A percentile compares a stretch with the other conserved stretches of the same genome.
phyloP scores from a whole-genome alignment of 2,329 filamentous ascomycete species.

The Ophiostoma perfectum region DNA sequence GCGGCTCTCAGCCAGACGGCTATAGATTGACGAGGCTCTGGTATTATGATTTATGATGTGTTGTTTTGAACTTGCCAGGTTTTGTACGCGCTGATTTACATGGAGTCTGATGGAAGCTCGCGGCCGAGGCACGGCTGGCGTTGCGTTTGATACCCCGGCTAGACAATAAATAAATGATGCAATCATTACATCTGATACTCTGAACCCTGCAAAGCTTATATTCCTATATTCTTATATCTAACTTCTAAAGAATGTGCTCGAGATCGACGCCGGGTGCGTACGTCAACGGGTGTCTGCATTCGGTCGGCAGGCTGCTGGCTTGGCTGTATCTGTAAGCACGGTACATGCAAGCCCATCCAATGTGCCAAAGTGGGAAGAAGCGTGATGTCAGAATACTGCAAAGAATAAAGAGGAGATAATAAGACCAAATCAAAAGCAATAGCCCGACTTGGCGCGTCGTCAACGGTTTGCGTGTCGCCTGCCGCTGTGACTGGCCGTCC shows the following conservation, averaged over 20 bases:
- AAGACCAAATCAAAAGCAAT: not conserved
- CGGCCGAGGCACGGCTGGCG: too few relatives aligned
- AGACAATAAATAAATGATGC: too few relatives aligned
- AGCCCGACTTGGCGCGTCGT: not conserved
- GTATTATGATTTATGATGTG: not conserved
- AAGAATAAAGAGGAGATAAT: not conserved
- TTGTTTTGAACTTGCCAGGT: too few relatives aligned
- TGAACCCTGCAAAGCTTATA: not conserved
- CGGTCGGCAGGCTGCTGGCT: too few relatives aligned
- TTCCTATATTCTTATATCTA: not conserved
- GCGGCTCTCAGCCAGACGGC: not conserved
- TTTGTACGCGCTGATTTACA: not conserved
- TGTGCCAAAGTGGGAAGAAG: too few relatives aligned
- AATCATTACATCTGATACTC: too few relatives aligned
- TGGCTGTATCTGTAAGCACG: too few relatives aligned
- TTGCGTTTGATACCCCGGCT: too few relatives aligned
- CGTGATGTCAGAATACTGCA: too few relatives aligned
- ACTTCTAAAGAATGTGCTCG: too few relatives aligned
- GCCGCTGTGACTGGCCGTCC: not conserved
- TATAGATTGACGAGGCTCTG: not conserved
- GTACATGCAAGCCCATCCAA: too few relatives aligned
- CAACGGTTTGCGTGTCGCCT: slow-evolving; percentile 4
- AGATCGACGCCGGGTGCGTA: not conserved
- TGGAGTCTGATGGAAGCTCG: not conserved
- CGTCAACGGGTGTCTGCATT: not conserved